Conservation (phyloP, 2,329 filamentous ascomycete genomes). For the Spiromastix sp. region DNA sequence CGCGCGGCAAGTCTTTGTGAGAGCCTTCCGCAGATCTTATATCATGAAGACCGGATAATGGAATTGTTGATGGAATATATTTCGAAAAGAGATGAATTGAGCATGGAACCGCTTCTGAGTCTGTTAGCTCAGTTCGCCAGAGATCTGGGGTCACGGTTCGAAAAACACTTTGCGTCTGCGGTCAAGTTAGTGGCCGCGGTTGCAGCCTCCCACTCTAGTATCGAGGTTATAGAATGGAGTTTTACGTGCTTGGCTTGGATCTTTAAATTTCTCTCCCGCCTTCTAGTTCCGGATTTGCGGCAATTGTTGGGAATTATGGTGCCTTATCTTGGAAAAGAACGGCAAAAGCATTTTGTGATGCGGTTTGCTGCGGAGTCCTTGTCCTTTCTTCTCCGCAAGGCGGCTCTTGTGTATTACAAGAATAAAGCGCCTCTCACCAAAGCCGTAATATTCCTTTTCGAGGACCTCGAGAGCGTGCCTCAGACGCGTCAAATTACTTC, state of each 20-base stretch:
- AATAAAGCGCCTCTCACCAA: constrained; percentile 56
- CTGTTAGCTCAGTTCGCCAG: constrained; percentile 92
- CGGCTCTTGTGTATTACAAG: constrained; percentile 65
- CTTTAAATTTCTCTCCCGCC: constrained; percentile 89
- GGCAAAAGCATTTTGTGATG: constrained; percentile 76
- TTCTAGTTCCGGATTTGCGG: constrained; percentile 74
- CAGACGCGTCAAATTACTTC: constrained; percentile 35
- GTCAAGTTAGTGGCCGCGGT: constrained; percentile 67
- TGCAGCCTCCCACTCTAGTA: constrained; percentile 64
- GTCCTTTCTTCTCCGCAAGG: constrained; percentile 87
- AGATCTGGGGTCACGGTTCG: constrained; percentile 77
- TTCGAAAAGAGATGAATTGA: constrained; percentile 63
- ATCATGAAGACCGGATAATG: constrained; percentile 82
- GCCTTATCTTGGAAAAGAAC: constrained; percentile 70
- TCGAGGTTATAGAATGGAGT: constrained; percentile 94
- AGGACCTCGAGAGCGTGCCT: constrained; percentile 46
- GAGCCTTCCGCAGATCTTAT: constrained; percentile 81
- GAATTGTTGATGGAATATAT: constrained; percentile 66
- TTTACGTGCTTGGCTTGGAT: constrained; percentile 90
- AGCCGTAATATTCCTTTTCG: constrained; percentile 62
- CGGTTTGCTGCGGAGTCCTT: constrained; percentile 91
- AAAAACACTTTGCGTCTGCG: constrained; percentile 71
- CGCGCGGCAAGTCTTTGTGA: constrained; percentile 71
- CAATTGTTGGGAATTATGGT: constrained; percentile 77
- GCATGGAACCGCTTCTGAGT: constrained; percentile 75